phyloP scores from a whole-genome alignment of 164 flowering plant genomes.

The Santalum album region DNA sequence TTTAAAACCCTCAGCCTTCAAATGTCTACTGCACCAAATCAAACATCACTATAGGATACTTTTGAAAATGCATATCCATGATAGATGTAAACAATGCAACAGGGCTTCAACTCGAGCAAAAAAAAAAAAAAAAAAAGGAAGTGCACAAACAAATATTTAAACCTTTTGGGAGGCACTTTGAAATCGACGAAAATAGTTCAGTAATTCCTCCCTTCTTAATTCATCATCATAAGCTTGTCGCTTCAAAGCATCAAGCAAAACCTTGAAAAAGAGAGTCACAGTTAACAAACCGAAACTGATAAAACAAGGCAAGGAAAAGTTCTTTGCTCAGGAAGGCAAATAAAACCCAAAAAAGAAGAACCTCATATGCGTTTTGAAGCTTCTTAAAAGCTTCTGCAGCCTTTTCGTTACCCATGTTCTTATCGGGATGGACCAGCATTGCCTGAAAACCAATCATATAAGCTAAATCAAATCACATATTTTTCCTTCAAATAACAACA shows the following conservation, averaged over 20 bases:
- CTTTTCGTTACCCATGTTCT: conserved; percentile 95
- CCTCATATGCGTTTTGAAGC: conserved; percentile 99
- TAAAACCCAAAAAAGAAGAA: conserved; percentile 15
- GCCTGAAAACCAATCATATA: conserved; percentile 47
- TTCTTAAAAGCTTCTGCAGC: conserved; percentile 99
- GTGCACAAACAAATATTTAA: too few relatives aligned
- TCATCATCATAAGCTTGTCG: conserved; percentile 91
- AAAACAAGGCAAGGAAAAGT: background rate
- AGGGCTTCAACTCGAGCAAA: too few relatives aligned
- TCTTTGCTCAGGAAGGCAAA: background rate
- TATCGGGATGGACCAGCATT: conserved; percentile 99
- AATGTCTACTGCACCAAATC: too few relatives aligned
- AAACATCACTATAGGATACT: too few relatives aligned
- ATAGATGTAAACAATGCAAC: too few relatives aligned
- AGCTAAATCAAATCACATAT: conserved; percentile 6
- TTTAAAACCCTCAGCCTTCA: too few relatives aligned
- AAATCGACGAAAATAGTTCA: conserved; percentile 62
- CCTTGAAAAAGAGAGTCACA: conserved; percentile 25
- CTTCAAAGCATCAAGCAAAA: conserved; percentile 77
- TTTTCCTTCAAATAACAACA: background rate
- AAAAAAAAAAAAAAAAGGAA: too few relatives aligned
- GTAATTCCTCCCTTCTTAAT: conserved; percentile 77
- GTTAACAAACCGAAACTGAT: too few relatives aligned
- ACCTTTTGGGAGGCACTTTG: conserved; percentile 66
- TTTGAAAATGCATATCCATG: too few relatives aligned